Conservation (phyloP, 441 rosid species). For the Croton setiger region DNA sequence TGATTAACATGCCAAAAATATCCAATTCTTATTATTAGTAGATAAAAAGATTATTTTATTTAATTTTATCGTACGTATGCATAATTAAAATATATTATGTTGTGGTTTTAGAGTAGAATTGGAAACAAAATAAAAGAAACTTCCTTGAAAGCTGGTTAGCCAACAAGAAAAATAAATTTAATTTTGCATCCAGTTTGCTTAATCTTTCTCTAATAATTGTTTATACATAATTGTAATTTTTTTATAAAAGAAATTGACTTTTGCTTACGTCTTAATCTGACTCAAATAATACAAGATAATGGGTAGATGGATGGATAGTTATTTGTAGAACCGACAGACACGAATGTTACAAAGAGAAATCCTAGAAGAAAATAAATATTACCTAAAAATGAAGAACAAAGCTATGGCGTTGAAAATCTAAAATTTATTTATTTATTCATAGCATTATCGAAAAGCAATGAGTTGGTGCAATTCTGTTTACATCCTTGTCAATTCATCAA, state of each 20-base stretch:
- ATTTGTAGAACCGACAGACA: too few relatives aligned
- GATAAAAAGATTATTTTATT: slow-evolving; percentile 16
- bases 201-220: slow-evolving; percentile 14
- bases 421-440: not conserved
- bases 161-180: slow-evolving; percentile 2
- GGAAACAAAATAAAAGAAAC: not conserved
- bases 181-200: not conserved
- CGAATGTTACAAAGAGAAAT: too few relatives aligned
- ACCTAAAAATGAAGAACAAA: not conserved
- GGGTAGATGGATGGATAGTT: too few relatives aligned
- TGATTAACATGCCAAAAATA: too few relatives aligned
- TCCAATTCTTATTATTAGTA: not conserved
- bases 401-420: too few relatives aligned
- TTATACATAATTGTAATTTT: too few relatives aligned
- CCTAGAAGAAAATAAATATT: too few relatives aligned
- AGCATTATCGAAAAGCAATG: not conserved
- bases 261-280: too few relatives aligned
- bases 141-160: slow-evolving; percentile 14
- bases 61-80: too few relatives aligned
- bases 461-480: not conserved
- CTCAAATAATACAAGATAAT: too few relatives aligned
- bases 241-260: too few relatives aligned
- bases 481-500: slow-evolving; percentile 10
- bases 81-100: not conserved
- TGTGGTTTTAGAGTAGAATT: not conserved